These are phyloP conservation scores for Albugo candida DNA, from an alignment of 352 stramenopile genomes.

Conservation along the genomic window DNA sequence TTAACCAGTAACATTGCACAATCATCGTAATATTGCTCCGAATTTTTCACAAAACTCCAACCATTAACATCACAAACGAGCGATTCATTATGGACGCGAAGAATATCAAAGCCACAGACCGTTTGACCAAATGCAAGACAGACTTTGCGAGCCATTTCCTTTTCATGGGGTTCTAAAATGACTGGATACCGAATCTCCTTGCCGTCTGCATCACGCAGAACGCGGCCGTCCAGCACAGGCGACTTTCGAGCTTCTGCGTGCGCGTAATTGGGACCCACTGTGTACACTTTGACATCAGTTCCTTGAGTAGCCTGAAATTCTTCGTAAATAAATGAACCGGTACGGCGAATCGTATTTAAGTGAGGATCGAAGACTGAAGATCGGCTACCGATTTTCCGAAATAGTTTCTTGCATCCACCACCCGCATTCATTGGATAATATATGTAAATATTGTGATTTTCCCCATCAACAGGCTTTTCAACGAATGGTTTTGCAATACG, in stretches of 20 bases:
- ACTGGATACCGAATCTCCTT: conserved; percentile 99
- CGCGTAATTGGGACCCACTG: conserved; percentile 95
- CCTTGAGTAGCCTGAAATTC: conserved; percentile 98
- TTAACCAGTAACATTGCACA: conserved; percentile 85
- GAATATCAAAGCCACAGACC: conserved; percentile 99
- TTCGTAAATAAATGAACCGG: conserved; percentile 93
- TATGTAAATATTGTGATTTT: conserved; percentile 99
- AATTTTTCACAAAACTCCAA: conserved; percentile 99
- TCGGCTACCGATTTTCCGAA: conserved; percentile 91
- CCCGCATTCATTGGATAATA: conserved; percentile 98
- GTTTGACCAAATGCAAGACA: conserved; percentile 69
- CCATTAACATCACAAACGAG: conserved; percentile 99
- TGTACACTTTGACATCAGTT: conserved; percentile 99
- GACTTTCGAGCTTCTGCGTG: conserved; percentile 99
- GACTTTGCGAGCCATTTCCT: conserved; percentile 92
- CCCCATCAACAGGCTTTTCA: conserved; percentile 98
- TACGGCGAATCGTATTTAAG: conserved; percentile 84
- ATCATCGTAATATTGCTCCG: conserved; percentile 98
- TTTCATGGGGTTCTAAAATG: conserved; percentile 95
- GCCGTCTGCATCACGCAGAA: conserved; percentile 90
- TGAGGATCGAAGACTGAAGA: conserved; percentile 91
- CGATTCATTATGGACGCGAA: conserved; percentile 79
- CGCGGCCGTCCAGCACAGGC: conserved; percentile 96
- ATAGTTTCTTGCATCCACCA: conserved; percentile 97
- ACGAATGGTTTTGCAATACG: conserved; percentile 98